Base-by-base conservation (phyloP, 2,329 filamentous ascomycete species). In the Colletotrichum simmondsii region DNA sequence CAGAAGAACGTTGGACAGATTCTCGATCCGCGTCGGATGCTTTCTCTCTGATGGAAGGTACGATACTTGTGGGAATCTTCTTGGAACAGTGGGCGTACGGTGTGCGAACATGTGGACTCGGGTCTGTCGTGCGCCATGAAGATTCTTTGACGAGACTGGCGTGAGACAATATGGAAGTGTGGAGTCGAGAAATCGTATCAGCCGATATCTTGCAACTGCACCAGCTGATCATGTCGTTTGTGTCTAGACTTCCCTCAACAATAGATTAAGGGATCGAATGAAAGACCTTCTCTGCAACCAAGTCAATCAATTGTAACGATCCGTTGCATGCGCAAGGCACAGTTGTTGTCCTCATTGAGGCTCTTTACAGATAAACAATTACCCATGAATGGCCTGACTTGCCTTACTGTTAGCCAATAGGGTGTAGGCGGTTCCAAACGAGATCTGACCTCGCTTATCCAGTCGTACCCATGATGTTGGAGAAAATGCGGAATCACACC, bases 1-100 rank as follows among this genome's bases (percentile, higher is more conserved):
- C 82, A 84, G 79, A 54, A 54, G 4, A 65, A 70, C 1, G 66
- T 77, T 19, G 61, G 22, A 28, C 16, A 19, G n/a, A 49, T 68
- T 5, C 4, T 71, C 5, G 64, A 71, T 14, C 52, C 68, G 5
- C 24, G 49, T 3, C 64, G 68, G 10, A 71, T 63, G 64, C 57
- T 71, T 49, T 11, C 57, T 3, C 53, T 68, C 12, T 68, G 6
- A 68, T 2, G n/a, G 14, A 26, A 19, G n/a, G 4, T 8, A 4
- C 2, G n/a, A n/a, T 24, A 26, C 37, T 19, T 5, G 16, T 35
- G 12, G 4, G 11, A 42, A 5, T 22, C 12, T n/a, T n/a, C 42
- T 22, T 11, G 52, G 12, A 54, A 4, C 22, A 14, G 11, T 16
- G 14, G 59, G 24, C 19, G 10, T 16, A 11, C 8, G 10, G 7